Evolutionary conservation across 2,329 filamentous ascomycete species (phyloP).

Genomic region (Colletotrichum falcatum): DNA sequence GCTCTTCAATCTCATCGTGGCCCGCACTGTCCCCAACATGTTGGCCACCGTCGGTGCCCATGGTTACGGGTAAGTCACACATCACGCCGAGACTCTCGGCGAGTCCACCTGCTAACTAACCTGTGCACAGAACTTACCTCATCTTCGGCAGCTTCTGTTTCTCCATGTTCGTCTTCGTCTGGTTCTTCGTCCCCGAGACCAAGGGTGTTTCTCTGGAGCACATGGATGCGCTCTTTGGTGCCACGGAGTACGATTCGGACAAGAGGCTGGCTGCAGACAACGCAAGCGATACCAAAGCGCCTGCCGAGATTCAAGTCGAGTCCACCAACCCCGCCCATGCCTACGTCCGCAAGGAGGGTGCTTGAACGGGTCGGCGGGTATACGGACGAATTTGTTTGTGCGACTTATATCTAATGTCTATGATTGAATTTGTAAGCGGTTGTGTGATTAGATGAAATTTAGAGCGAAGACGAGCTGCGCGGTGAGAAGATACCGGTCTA

Average conservation of each 20-base stretch:
- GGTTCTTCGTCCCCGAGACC: constrained; percentile 73
- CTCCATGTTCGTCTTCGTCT: constrained; percentile 71
- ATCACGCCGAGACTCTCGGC: neutral
- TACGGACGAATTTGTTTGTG: neutral
- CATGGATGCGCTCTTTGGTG: constrained; percentile 42
- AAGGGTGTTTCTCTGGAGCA: constrained; percentile 58
- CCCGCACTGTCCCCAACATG: constrained; percentile 73
- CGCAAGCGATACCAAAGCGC: constrained; percentile 32
- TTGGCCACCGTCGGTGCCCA: constrained; percentile 58
- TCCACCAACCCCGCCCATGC: constrained; percentile 29
- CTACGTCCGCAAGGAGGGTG: constrained; percentile 39
- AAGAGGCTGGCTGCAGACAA: constrained; percentile 34
- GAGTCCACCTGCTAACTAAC: constrained; percentile 23
- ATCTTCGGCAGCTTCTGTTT: constrained; percentile 75
- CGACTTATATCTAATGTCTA: constrained; percentile 19
- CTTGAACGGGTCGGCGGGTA: neutral
- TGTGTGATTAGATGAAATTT: constrained; percentile 29
- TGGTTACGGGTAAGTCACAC: constrained; percentile 51
- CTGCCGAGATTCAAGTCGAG: constrained; percentile 33
- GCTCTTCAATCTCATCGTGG: constrained; percentile 78
- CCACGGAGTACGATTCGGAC: constrained; percentile 37
- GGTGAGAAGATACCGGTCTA: neutral
- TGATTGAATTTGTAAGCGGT: constrained; percentile 3
- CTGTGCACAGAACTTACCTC: constrained; percentile 64
- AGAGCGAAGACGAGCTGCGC: constrained; percentile 7